These are phyloP conservation scores for Eleusine coracana DNA, from an alignment of 176 grass and related monocot genomes.

Conservation along the genomic window DNA sequence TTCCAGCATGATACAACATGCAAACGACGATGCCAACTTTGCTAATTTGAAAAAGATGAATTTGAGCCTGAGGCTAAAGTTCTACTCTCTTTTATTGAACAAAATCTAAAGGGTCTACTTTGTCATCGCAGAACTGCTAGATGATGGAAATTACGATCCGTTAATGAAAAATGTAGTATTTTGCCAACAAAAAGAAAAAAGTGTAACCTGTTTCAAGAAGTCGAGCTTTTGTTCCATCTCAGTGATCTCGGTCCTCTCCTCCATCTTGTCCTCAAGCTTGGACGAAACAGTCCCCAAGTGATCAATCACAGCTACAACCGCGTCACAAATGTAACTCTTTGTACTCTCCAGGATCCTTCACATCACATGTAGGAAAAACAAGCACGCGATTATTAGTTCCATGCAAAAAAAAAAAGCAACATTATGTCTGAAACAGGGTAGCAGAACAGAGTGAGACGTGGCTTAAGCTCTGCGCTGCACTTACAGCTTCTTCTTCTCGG, in stretches of 20 bases:
- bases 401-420: background rate
- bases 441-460: background rate
- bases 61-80: background rate
- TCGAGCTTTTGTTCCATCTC: constrained; percentile 65
- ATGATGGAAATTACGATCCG: background rate
- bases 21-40: background rate
- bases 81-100: no score
- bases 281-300: constrained; percentile 87
- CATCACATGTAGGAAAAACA: background rate
- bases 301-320: constrained; percentile 79
- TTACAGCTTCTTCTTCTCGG: constrained; percentile 70
- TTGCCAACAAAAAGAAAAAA: background rate
- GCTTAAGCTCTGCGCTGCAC: background rate
- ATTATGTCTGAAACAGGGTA: background rate
- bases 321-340: constrained; percentile 80
- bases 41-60: background rate
- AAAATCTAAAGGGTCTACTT: no score
- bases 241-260: constrained; percentile 48
- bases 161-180: background rate
- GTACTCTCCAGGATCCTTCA: constrained; percentile 73
- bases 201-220: constrained; percentile 71
- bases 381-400: background rate
- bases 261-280: constrained; percentile 70
- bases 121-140: background rate
- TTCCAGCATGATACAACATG: background rate